Percentiles rank a stretch among this genome's conserved stretches.
These are phyloP conservation scores for Multifurca ochricompacta DNA, from an alignment of 768 basidiomycete species.

Conservation along the genomic window DNA sequence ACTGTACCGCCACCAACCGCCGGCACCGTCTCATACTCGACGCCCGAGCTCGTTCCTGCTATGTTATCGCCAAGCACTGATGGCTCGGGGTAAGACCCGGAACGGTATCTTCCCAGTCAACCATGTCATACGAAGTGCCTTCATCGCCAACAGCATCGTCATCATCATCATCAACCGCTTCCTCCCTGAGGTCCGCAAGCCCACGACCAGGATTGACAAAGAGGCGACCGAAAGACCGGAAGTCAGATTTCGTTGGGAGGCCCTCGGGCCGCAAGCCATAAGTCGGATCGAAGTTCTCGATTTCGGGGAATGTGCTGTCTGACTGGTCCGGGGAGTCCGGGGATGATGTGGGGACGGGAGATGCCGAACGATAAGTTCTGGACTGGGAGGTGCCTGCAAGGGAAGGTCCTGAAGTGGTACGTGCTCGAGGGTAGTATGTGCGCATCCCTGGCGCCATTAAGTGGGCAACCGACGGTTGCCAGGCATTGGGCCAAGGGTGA, in stretches of 20 bases:
- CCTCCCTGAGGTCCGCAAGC: conserved; percentile 76
- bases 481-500: not conserved
- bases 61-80: conserved; percentile 30
- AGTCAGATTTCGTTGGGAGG: conserved; percentile 74
- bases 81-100: conserved; percentile 40
- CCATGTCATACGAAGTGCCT: conserved; percentile 46
- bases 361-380: conserved; percentile 19
- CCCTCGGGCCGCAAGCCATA: conserved; percentile 92
- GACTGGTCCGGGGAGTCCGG: conserved; percentile 26
- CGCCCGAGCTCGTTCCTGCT: conserved; percentile 35
- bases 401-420: not conserved
- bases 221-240: conserved; percentile 67
- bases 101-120: conserved; percentile 62
- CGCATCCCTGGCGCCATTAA: not conserved
- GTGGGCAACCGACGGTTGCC: not conserved
- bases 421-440: not conserved
- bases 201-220: conserved; percentile 58
- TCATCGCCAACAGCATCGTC: conserved; percentile 34
- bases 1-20: conserved; percentile 89
- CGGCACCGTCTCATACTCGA: conserved; percentile 81
- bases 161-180: conserved; percentile 39
- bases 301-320: conserved; percentile 39
- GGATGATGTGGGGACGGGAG: conserved; percentile 26
- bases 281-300: conserved; percentile 91
- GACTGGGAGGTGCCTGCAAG: not conserved